phyloP scores from a whole-genome alignment of 176 grass and related monocot genomes.

The Oryza longistaminata region DNA sequence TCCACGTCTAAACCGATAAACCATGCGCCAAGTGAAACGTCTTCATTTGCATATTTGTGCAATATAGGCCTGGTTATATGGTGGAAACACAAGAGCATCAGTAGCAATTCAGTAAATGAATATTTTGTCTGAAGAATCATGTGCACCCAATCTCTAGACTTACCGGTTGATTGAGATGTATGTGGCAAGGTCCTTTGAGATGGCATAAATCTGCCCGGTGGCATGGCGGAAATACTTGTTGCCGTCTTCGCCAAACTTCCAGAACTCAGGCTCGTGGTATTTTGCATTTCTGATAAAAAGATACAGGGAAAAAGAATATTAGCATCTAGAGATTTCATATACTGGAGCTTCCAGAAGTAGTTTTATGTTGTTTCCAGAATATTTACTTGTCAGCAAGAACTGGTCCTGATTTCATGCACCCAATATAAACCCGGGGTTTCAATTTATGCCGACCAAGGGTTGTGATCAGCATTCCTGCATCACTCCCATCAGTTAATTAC shows the following conservation, averaged over 20 bases:
- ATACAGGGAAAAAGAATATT: not conserved
- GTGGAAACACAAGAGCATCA: constrained; percentile 14
- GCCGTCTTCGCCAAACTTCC: constrained; percentile 96
- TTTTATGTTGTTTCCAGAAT: constrained; percentile 26
- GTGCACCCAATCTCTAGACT: not conserved
- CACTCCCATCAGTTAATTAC: not conserved
- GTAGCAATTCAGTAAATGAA: constrained; percentile 6
- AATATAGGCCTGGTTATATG: constrained; percentile 61
- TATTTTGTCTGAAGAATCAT: not conserved
- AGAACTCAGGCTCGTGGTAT: constrained; percentile 91
- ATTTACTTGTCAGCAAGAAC: constrained; percentile 89
- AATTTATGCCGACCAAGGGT: constrained; percentile 83
- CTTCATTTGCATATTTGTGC: constrained; percentile 93
- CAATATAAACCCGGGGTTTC: constrained; percentile 92
- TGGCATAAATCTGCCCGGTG: constrained; percentile 77
- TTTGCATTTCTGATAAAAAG: constrained; percentile 57
- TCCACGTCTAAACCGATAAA: constrained; percentile 93
- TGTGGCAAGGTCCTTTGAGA: constrained; percentile 89
- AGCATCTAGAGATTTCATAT: not conserved
- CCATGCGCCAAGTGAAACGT: constrained; percentile 83
- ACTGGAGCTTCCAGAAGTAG: constrained; percentile 1
- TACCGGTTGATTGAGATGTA: constrained; percentile 97
- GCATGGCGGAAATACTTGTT: constrained; percentile 93
- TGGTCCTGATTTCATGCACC: constrained; percentile 96
- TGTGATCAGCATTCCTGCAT: constrained; percentile 72